These are phyloP conservation scores for Russula dissimulans DNA, from an alignment of 768 basidiomycete genomes.

Conservation along the genomic window DNA sequence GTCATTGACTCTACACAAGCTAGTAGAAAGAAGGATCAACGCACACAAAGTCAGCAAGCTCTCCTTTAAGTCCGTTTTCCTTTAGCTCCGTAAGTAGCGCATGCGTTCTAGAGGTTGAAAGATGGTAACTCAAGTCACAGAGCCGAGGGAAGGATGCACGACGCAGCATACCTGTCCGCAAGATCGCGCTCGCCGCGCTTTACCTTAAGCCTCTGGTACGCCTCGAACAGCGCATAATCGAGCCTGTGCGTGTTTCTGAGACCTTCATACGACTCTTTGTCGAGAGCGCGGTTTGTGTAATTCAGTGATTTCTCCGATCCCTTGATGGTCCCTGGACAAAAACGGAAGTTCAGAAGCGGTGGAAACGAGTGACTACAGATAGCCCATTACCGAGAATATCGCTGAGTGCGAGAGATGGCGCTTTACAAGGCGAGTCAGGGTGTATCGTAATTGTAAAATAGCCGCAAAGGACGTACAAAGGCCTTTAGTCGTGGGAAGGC, in stretches of 20 bases:
- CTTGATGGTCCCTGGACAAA: constrained; percentile 44
- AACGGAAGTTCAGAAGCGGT: background rate
- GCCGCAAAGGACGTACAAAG: constrained; percentile 33
- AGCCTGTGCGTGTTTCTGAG: background rate
- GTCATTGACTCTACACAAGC: background rate
- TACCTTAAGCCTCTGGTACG: constrained; percentile 41
- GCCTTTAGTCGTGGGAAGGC: constrained; percentile 45
- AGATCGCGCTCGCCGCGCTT: constrained; percentile 39
- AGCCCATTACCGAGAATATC: constrained; percentile 46
- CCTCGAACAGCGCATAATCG: constrained; percentile 34
- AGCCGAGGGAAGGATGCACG: background rate
- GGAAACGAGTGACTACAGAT: background rate
- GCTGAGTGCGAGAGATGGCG: constrained; percentile 52
- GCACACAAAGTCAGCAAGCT: constrained; percentile 48
- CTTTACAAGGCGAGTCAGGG: constrained; percentile 26
- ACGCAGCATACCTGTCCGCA: constrained; percentile 43
- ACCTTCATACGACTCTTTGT: constrained; percentile 1
- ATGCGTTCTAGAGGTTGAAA: constrained; percentile 37
- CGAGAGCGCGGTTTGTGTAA: constrained; percentile 3
- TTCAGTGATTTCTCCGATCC: constrained; percentile 51
- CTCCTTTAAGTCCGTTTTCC: constrained; percentile 28
- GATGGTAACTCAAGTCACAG: background rate
- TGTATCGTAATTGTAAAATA: background rate
- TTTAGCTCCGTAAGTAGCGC: constrained; percentile 33
- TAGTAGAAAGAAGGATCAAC: constrained; percentile 12